Conservation (phyloP, 2,329 filamentous ascomycete genomes). For the Cladosporium sp. region DNA sequence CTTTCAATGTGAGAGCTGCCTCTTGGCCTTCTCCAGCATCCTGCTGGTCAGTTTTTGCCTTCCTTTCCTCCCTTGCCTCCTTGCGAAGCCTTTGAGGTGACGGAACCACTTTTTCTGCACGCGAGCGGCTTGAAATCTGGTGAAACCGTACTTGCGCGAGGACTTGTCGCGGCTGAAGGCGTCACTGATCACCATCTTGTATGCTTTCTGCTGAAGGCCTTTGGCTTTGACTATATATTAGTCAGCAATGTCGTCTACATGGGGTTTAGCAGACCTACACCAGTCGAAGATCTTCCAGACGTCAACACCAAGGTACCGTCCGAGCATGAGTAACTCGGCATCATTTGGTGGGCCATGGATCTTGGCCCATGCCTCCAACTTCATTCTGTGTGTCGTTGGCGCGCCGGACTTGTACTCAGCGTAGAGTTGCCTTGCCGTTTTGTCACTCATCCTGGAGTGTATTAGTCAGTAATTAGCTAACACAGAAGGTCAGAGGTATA, state of each 20-base stretch:
- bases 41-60: background rate
- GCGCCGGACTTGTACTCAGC: background rate
- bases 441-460: too few species aligned
- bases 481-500: background rate
- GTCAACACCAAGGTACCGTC: conserved; percentile 5
- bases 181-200: background rate
- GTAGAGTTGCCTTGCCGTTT: too few species aligned
- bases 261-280: conserved; percentile 15
- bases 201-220: background rate
- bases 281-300: conserved; percentile 11
- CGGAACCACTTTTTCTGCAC: conserved; percentile 1
- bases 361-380: conserved; percentile 14
- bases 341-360: conserved; percentile 14
- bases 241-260: conserved; percentile 1
- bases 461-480: too few species aligned
- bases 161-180: background rate
- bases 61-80: background rate
- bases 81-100: background rate
- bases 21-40: background rate
- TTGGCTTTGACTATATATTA: conserved; percentile 15
- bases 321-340: conserved; percentile 15
- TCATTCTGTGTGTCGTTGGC: background rate
- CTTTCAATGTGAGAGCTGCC: background rate
- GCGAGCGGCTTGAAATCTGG: background rate
- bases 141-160: background rate